Evolutionary conservation across 2,329 filamentous ascomycete genomes (phyloP).

Genomic region (Beauveria sp.): DNA sequence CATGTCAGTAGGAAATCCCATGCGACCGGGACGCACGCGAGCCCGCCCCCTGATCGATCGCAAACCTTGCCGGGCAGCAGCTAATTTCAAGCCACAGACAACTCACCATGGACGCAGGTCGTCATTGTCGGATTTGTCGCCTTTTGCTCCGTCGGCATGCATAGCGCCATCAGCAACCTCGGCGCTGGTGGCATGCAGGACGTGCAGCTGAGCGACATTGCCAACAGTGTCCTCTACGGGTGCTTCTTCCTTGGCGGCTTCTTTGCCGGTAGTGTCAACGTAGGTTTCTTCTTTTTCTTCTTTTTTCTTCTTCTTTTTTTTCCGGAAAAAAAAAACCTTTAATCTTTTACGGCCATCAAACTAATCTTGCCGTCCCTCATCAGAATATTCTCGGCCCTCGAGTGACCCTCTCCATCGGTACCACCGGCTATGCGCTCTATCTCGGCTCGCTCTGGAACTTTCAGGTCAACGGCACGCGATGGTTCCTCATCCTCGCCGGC

Average conservation of each 20-base stretch:
- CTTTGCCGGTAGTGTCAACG: slow-evolving; percentile 60
- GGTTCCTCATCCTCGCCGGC: slow-evolving; percentile 64
- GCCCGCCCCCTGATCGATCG: neutral
- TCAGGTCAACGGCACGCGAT: slow-evolving; percentile 54
- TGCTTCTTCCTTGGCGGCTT: slow-evolving; percentile 57
- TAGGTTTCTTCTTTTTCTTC: slow-evolving; percentile 5
- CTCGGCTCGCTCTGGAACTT: slow-evolving; percentile 59
- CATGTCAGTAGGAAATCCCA: neutral
- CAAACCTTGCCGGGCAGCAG: neutral
- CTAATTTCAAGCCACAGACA: slow-evolving; percentile 4
- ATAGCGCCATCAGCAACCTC: slow-evolving; percentile 14
- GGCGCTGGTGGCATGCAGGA: slow-evolving; percentile 10
- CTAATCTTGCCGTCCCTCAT: neutral
- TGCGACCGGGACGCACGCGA: too few species aligned
- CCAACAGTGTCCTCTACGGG: slow-evolving; percentile 37
- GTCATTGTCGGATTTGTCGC: slow-evolving; percentile 17
- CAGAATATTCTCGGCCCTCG: slow-evolving; percentile 59
- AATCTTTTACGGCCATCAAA: neutral
- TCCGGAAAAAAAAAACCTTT: too few species aligned
- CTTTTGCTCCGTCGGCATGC: slow-evolving; percentile 19
- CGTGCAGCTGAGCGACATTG: slow-evolving; percentile 11
- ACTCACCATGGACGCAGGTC: slow-evolving; percentile 16
- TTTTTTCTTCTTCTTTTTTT: neutral
- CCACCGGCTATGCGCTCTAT: slow-evolving; percentile 65
- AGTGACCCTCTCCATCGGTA: slow-evolving; percentile 57